A percentile compares a stretch with the other conserved stretches of the same genome.
Evolutionary conservation across 1,284 basidiomycete genomes (phyloP).

Genomic region (Singerocomus rubriflavus): DNA sequence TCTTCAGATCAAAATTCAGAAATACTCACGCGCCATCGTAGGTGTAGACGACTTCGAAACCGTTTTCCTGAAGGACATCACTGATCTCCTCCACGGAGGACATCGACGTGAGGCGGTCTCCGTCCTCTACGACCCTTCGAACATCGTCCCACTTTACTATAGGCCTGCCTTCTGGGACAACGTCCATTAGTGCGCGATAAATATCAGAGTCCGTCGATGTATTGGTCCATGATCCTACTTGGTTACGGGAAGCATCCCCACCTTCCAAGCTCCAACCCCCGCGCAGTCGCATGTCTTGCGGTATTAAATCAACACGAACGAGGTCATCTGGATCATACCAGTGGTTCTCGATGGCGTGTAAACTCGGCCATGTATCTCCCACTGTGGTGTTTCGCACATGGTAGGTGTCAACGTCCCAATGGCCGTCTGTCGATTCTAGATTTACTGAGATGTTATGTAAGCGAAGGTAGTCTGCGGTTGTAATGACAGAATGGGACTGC

Average conservation of each 20-base stretch:
- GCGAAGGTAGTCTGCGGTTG: conserved; percentile 41
- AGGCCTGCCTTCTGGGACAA: conserved; percentile 9
- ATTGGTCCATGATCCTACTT: conserved; percentile 25
- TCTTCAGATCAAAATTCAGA: neutral
- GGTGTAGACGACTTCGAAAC: conserved; percentile 37
- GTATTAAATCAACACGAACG: conserved; percentile 38
- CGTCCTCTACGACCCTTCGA: conserved; percentile 21
- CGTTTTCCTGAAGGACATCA: conserved; percentile 34
- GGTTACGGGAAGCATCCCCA: conserved; percentile 18
- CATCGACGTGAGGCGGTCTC: conserved; percentile 17
- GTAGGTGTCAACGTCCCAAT: conserved; percentile 36
- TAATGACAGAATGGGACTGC: conserved; percentile 37
- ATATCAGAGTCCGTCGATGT: conserved; percentile 18
- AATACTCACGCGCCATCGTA: conserved; percentile 37
- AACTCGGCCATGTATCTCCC: conserved; percentile 17
- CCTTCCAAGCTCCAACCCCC: conserved; percentile 25
- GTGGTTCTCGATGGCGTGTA: conserved; percentile 37
- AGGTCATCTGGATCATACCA: conserved; percentile 37
- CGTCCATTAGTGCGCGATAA: conserved; percentile 17
- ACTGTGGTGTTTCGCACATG: conserved; percentile 9
- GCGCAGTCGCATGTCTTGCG: conserved; percentile 32
- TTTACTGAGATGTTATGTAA: conserved; percentile 35
- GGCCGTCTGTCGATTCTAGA: conserved; percentile 37
- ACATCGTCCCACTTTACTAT: conserved; percentile 20
- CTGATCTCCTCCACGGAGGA: conserved; percentile 32